phyloP scores from a whole-genome alignment of 768 basidiomycete genomes.

The Tricholomella constricta region DNA sequence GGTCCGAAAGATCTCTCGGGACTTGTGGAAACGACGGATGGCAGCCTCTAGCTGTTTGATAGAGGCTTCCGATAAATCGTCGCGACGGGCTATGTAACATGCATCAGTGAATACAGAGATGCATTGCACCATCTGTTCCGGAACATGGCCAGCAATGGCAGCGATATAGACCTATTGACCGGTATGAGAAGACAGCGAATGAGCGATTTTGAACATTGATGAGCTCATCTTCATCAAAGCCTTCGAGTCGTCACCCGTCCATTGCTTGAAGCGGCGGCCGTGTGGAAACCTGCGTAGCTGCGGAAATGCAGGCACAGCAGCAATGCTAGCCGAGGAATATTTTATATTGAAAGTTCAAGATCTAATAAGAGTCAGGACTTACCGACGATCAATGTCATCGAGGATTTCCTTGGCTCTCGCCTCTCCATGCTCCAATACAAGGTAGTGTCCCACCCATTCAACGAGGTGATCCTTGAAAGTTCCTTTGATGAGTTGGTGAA shows the following conservation, averaged over 20 bases:
- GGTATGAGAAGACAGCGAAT: not conserved
- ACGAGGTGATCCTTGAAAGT: not conserved
- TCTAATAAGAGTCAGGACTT: not conserved
- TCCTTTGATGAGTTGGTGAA: not conserved
- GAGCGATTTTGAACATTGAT: not conserved
- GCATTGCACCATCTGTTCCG: conserved; percentile 13
- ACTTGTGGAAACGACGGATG: conserved; percentile 23
- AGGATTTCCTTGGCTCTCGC: not conserved
- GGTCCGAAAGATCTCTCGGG: conserved; percentile 24
- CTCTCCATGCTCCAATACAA: not conserved
- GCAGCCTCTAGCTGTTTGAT: conserved; percentile 22
- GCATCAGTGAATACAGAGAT: conserved; percentile 28
- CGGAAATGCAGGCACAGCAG: not conserved
- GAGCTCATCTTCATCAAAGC: not conserved
- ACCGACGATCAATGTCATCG: not conserved
- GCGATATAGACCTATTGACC: conserved; percentile 10
- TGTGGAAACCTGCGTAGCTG: not conserved
- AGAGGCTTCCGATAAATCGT: conserved; percentile 15
- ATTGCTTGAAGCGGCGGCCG: not conserved
- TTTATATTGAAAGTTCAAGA: not conserved
- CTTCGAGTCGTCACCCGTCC: not conserved
- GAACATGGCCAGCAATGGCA: conserved; percentile 11
- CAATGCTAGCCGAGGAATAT: not conserved
- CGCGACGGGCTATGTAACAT: conserved; percentile 22
- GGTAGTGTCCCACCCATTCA: not conserved